Conservation (phyloP, 176 grass and related monocot genomes). For the Aegilops longissima region DNA sequence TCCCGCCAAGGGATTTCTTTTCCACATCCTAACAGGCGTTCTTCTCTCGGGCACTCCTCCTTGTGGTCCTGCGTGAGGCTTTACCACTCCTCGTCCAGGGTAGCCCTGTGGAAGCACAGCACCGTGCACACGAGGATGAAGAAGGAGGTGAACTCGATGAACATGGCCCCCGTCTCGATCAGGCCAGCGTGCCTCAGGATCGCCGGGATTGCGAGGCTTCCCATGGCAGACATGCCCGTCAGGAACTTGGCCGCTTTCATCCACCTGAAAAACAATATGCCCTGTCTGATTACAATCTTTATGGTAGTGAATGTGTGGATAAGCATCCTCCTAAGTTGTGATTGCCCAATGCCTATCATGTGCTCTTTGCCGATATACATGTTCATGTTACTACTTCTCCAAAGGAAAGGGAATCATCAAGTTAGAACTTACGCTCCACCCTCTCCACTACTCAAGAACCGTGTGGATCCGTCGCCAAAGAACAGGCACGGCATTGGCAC, state of each 20-base stretch:
- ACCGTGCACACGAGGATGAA: slow-evolving; percentile 94
- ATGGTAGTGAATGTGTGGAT: background rate
- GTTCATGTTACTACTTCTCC: background rate
- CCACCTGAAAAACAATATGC: slow-evolving; percentile 55
- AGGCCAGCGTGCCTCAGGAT: slow-evolving; percentile 85
- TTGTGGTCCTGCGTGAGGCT: background rate
- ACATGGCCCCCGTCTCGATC: slow-evolving; percentile 90
- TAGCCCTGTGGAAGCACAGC: slow-evolving; percentile 84
- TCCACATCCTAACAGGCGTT: background rate
- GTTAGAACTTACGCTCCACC: slow-evolving; percentile 68
- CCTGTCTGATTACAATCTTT: background rate
- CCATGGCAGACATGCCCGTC: slow-evolving; percentile 87
- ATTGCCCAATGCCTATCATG: background rate
- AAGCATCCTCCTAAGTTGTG: background rate
- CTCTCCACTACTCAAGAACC: slow-evolving; percentile 90
- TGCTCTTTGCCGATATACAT: background rate
- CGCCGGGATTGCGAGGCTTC: slow-evolving; percentile 88
- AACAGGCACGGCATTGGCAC: slow-evolving; percentile 97
- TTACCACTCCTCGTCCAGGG: slow-evolving; percentile 88
- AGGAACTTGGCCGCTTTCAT: slow-evolving; percentile 89
- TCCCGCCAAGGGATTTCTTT: background rate
- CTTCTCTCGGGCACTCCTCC: background rate
- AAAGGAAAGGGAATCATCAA: slow-evolving; percentile 3
- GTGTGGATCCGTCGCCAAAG: slow-evolving; percentile 90
- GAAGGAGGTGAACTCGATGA: slow-evolving; percentile 95